phyloP scores from a whole-genome alignment of 73 alveolate species.

The Paramecium sexaurelia region DNA sequence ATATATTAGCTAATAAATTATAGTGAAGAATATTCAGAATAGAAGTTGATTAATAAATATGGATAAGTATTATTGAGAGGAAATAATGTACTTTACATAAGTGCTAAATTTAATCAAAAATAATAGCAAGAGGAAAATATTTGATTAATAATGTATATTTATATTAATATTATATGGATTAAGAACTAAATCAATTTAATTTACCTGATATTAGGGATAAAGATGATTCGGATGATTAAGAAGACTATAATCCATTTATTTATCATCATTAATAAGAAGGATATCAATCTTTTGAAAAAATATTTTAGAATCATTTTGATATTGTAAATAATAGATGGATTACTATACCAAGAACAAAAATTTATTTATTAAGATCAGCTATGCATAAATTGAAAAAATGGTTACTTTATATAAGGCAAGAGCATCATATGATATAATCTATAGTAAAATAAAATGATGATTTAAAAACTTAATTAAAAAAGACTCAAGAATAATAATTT shows the following conservation, averaged over 20 bases:
- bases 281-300: conserved; percentile 17
- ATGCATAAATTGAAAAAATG: conserved; percentile 25
- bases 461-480: not conserved
- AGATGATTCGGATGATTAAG: conserved; percentile 40
- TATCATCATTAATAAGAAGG: conserved; percentile 13
- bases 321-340: conserved; percentile 18
- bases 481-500: not conserved
- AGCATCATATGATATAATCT: not conserved
- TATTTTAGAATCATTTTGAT: conserved; percentile 49
- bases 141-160: conserved; percentile 13
- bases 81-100: conserved; percentile 61
- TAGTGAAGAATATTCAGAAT: conserved; percentile 58
- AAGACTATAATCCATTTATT: conserved; percentile 55
- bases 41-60: conserved; percentile 49
- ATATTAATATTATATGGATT: not conserved
- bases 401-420: not conserved
- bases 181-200: not conserved
- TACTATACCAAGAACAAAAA: conserved; percentile 17
- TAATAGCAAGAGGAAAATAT: not conserved
- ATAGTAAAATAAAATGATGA: conserved; percentile 7
- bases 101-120: conserved; percentile 2
- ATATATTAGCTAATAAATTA: not conserved
- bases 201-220: conserved; percentile 15
- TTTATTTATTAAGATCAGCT: conserved; percentile 26
- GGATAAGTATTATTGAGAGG: conserved; percentile 66